Conservation (phyloP, 352 stramenopile genomes). For the Globisporangium abappressorium region DNA sequence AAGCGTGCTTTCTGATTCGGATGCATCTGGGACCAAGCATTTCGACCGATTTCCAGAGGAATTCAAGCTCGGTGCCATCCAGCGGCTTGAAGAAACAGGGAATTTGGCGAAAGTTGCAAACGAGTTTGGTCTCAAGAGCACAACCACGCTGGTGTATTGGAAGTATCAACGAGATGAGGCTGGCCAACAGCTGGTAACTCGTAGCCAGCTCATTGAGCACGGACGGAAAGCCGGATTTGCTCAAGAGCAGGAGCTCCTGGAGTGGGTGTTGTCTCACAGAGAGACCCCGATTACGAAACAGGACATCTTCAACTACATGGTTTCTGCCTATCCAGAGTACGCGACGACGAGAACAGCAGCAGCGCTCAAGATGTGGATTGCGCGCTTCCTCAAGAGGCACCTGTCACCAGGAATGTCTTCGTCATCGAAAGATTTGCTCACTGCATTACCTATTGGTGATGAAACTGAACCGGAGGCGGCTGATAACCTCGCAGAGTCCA, state of each 20-base stretch:
- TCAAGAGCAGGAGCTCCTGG: constrained; percentile 42
- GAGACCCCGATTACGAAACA: constrained; percentile 50
- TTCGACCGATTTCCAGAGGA: constrained; percentile 13
- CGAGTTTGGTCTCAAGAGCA: constrained; percentile 55
- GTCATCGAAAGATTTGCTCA: constrained; percentile 3
- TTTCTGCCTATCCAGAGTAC: constrained; percentile 52
- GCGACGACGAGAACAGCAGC: constrained; percentile 47
- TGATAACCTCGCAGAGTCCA: not conserved
- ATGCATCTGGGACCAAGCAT: not conserved
- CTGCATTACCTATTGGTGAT: constrained; percentile 1
- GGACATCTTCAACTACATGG: constrained; percentile 59
- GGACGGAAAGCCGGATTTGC: constrained; percentile 22
- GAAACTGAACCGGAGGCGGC: constrained; percentile 17
- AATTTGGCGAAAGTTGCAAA: constrained; percentile 35
- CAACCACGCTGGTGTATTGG: constrained; percentile 61
- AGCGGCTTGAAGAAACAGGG: constrained; percentile 21
- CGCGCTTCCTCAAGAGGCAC: constrained; percentile 65
- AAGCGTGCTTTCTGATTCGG: constrained; percentile 15
- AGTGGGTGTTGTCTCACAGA: constrained; percentile 48
- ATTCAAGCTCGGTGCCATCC: constrained; percentile 19
- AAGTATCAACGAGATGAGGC: constrained; percentile 32
- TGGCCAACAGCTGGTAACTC: constrained; percentile 22
- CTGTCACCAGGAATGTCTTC: constrained; percentile 18
- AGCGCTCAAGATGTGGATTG: constrained; percentile 61
- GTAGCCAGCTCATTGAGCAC: not conserved